A percentile compares a stretch with the other conserved stretches of the same genome.
phyloP scores from a whole-genome alignment of 345 rosid species.

The Murraya paniculata region DNA sequence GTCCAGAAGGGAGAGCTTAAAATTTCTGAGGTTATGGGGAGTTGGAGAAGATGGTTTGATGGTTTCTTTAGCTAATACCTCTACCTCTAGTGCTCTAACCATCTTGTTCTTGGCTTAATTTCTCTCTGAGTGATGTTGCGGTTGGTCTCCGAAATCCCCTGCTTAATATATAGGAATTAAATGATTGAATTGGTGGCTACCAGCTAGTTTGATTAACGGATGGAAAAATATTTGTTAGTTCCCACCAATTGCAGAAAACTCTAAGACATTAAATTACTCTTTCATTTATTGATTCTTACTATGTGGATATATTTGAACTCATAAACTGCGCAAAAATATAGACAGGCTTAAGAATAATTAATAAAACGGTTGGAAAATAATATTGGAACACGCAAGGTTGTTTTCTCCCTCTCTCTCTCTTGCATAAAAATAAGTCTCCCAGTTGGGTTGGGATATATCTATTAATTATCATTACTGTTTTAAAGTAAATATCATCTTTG shows the following conservation, averaged over 20 bases:
- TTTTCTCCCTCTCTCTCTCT: no score
- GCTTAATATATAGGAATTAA: neutral
- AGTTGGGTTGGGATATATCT: no score
- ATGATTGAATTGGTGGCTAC: neutral
- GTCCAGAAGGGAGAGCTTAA: slow-evolving; percentile 34
- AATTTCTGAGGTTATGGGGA: slow-evolving; percentile 14
- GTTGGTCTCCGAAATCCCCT: neutral
- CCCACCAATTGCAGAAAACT: neutral
- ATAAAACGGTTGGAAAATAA: no score
- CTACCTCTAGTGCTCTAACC: neutral
- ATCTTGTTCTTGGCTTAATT: neutral
- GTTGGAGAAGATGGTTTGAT: slow-evolving; percentile 34
- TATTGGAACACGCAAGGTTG: no score
- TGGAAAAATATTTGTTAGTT: no score
- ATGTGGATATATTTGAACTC: no score
- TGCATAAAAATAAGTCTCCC: no score
- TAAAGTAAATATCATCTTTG: no score
- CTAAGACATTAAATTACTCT: neutral
- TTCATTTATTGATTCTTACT: no score
- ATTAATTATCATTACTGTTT: no score
- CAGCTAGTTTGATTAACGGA: neutral
- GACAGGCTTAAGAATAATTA: no score
- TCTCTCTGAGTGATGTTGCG: neutral
- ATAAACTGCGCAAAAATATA: no score
- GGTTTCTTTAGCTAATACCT: neutral